Evolutionary conservation across 768 basidiomycete genomes (phyloP), one percentile per base, ranked within the genome.

Genomic region (Plicaturopsis crispa): DNA sequence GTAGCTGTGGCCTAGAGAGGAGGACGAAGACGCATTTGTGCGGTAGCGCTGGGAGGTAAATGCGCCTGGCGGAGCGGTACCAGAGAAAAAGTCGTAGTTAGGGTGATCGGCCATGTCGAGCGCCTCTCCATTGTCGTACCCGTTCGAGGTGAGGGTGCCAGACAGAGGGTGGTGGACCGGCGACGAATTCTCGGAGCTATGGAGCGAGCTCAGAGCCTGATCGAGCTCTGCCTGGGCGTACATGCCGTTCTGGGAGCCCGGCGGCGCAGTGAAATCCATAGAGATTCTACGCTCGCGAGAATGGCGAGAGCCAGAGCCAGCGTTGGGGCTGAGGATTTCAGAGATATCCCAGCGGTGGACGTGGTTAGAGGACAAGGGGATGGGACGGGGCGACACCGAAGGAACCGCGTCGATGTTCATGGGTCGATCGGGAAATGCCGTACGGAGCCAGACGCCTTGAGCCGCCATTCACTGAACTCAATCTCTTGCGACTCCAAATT

Each of bases 21-120:
- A 78, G 17, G 79, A 77, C 0, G 82, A 82, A 36, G 81, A 79
- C 22, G 78, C 78, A 64, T 81, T 82, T 31, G 78, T 67, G 43
- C 80, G 75, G 61, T 84, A 84, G 49, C 81, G 76, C 42, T 73
- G 66, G 32, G 73, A 70, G 35, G 62, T 57, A 53, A 78, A 76
- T 5, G 73, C 61, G 45, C 48, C 35, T 28, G 50, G 43, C 44
- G 41, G 54, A 18, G 60, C 54, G 33, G 69, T 64, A 55, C 64
- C 66, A 40, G 72, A 65, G 59, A 84, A 84, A 36, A 86, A 57
- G 55, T 81, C 75, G 59, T 84, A 87, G 44, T 61, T 59, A 10
- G 70, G 49, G 43, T 80, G 77, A 48, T 84, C 80, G 35, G 67
- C 45, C 46, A 66, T 60, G 48, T 72, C 79, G 56, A 78, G 67